A percentile compares a stretch with the other conserved stretches of the same genome.
These are phyloP conservation scores for Colletotrichum chlorophyti DNA, from an alignment of 2,329 filamentous ascomycete genomes.

Conservation along the genomic window DNA sequence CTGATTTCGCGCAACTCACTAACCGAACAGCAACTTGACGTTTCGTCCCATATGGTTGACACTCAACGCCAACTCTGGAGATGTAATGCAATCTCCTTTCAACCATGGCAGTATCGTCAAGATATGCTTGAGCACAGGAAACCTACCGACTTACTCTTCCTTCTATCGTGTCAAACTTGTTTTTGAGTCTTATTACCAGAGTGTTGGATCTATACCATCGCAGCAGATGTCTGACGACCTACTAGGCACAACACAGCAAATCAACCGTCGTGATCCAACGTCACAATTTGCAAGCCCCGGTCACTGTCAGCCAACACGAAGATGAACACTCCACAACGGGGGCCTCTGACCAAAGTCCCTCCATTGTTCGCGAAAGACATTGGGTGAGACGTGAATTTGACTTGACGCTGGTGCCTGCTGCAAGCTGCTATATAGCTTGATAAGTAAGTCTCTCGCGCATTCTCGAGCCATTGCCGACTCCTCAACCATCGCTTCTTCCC, in stretches of 20 bases:
- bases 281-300: background rate
- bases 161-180: background rate
- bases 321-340: background rate
- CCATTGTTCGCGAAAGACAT: background rate
- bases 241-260: background rate
- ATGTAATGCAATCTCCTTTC: background rate
- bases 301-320: background rate
- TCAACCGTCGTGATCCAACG: background rate
- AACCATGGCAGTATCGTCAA: too few relatives aligned
- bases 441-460: too few relatives aligned
- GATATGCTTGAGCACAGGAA: too few relatives aligned
- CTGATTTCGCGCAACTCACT: background rate
- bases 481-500: background rate
- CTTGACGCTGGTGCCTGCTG: background rate
- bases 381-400: background rate
- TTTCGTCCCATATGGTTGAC: background rate
- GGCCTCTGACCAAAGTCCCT: conserved; percentile 6
- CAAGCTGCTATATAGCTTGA: too few relatives aligned
- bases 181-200: too few relatives aligned
- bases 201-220: too few relatives aligned
- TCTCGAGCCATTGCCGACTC: too few relatives aligned
- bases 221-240: too few relatives aligned
- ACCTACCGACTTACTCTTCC: too few relatives aligned
- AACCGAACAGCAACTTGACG: too few relatives aligned
- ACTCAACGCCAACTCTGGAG: background rate